Percentiles rank a stretch among this genome's conserved stretches.
Evolutionary conservation across 352 stramenopile species (phyloP).

Genomic region (Globisporangium viniferum): DNA sequence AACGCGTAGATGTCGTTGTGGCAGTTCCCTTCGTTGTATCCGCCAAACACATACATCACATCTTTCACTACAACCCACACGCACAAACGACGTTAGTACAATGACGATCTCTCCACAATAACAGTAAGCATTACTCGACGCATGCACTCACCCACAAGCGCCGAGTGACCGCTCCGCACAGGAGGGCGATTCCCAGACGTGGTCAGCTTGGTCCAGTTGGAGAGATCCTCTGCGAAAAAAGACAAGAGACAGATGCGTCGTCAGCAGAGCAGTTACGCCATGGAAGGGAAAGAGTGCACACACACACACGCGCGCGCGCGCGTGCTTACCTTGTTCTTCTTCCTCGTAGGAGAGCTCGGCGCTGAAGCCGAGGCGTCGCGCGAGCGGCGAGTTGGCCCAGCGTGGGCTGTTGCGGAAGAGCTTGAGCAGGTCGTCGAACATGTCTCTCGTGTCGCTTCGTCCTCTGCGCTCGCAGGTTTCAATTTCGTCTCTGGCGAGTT

Average conservation of each 20-base stretch:
- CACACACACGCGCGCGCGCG: background rate
- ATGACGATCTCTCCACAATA: background rate
- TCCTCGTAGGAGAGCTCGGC: slow-evolving; percentile 63
- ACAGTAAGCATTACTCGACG: background rate
- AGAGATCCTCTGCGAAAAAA: slow-evolving; percentile 36
- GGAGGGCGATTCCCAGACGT: slow-evolving; percentile 68
- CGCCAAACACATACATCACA: slow-evolving; percentile 82
- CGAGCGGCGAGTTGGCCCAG: slow-evolving; percentile 75
- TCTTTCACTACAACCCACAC: slow-evolving; percentile 40
- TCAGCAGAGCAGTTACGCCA: slow-evolving; percentile 9
- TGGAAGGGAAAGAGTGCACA: background rate
- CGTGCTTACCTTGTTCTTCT: slow-evolving; percentile 38
- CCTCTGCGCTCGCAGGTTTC: slow-evolving; percentile 3
- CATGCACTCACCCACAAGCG: slow-evolving; percentile 56
- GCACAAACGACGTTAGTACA: slow-evolving; percentile 11
- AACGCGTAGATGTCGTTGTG: slow-evolving; percentile 86
- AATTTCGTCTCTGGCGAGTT: slow-evolving; percentile 14
- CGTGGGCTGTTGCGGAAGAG: slow-evolving; percentile 77
- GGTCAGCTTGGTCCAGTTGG: slow-evolving; percentile 72
- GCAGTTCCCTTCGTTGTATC: slow-evolving; percentile 85
- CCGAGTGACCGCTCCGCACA: slow-evolving; percentile 75
- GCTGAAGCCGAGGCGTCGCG: slow-evolving; percentile 63
- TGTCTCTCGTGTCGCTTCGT: slow-evolving; percentile 18
- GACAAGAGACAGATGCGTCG: background rate
- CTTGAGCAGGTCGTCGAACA: slow-evolving; percentile 79